Evolutionary conservation across 352 stramenopile species (phyloP).

Genomic region (Phytophthora multivora): DNA sequence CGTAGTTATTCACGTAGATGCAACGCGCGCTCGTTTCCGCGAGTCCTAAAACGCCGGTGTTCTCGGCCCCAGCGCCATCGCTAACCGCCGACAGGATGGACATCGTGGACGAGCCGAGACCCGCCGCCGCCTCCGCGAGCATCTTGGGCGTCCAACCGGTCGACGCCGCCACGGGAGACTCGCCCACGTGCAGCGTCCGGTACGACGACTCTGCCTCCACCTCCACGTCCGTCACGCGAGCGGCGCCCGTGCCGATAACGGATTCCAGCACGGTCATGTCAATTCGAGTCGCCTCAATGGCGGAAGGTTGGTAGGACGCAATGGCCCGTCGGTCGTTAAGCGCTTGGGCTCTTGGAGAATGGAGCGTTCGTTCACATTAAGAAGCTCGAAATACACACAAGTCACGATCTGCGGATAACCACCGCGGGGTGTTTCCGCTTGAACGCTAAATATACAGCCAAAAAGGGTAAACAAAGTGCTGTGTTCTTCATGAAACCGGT

Average conservation of each 20-base stretch:
- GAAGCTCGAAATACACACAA: conserved; percentile 22
- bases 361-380: conserved; percentile 1
- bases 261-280: conserved; percentile 33
- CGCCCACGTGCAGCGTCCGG: conserved; percentile 28
- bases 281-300: conserved; percentile 5
- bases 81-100: conserved; percentile 32
- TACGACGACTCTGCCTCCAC: conserved; percentile 32
- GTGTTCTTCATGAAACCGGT: not conserved
- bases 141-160: conserved; percentile 29
- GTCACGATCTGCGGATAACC: conserved; percentile 18
- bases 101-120: conserved; percentile 32
- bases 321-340: not conserved
- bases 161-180: conserved; percentile 22
- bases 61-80: conserved; percentile 17
- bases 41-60: conserved; percentile 26
- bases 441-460: conserved; percentile 27
- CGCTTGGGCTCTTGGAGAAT: conserved; percentile 34
- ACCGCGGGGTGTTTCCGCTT: conserved; percentile 15
- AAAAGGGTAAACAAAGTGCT: conserved; percentile 7
- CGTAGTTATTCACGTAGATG: conserved; percentile 75
- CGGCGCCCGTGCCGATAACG: conserved; percentile 9
- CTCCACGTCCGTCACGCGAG: conserved; percentile 34
- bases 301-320: not conserved
- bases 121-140: conserved; percentile 29
- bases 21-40: conserved; percentile 57